Conservation (phyloP, 768 basidiomycete genomes). For the Leccinellum albellum region DNA sequence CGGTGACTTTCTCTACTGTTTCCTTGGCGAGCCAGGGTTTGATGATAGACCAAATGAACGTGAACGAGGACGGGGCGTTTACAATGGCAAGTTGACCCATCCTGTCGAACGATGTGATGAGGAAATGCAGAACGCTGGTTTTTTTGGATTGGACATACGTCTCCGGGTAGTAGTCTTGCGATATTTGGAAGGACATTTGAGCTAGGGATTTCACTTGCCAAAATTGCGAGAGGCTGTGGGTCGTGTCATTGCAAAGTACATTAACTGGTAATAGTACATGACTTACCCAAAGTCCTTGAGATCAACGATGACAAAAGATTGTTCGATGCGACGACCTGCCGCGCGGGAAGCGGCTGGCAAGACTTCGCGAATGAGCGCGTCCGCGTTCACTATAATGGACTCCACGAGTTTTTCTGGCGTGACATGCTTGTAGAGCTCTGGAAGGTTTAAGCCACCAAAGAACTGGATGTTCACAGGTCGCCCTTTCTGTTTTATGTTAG, state of each 20-base stretch:
- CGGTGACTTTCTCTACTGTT: constrained; percentile 62
- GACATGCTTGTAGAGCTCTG: constrained; percentile 52
- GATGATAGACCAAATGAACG: constrained; percentile 65
- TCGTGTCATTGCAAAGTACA: background rate
- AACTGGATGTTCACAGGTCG: constrained; percentile 68
- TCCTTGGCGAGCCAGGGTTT: constrained; percentile 74
- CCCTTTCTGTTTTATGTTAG: constrained; percentile 46
- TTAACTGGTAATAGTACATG: background rate
- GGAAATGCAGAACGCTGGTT: background rate
- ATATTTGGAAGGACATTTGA: constrained; percentile 63
- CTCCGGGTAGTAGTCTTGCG: constrained; percentile 77
- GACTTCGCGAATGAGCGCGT: constrained; percentile 61
- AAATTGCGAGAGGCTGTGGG: constrained; percentile 57
- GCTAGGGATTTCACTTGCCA: constrained; percentile 74
- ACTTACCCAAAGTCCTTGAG: constrained; percentile 66
- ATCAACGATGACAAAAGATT: constrained; percentile 63
- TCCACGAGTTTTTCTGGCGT: constrained; percentile 62
- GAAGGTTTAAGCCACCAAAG: constrained; percentile 57
- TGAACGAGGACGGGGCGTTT: constrained; percentile 71
- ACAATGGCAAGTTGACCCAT: constrained; percentile 72
- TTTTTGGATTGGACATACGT: constrained; percentile 44
- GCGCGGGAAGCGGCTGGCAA: constrained; percentile 61
- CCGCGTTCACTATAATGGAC: constrained; percentile 60
- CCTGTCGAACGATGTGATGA: constrained; percentile 32
- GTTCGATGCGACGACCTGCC: constrained; percentile 47